Evolutionary conservation across 164 flowering plant species (phyloP).

Genomic region (Akebia trifoliata): DNA sequence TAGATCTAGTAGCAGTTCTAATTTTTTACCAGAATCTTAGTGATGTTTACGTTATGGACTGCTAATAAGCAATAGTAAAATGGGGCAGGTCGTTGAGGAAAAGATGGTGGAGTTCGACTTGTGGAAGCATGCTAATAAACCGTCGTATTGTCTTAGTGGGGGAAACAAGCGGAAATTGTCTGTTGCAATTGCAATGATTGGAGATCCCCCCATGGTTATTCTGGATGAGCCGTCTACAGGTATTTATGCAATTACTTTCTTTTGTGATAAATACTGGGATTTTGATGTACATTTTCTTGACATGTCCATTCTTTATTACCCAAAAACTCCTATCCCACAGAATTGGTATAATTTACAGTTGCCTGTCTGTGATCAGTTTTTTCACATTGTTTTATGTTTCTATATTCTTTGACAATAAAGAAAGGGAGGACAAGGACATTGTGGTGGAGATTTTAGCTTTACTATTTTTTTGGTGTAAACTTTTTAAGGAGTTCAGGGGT

Average conservation of each 20-base stretch:
- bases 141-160: constrained; percentile 88
- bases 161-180: constrained; percentile 96
- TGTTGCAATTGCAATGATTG: constrained; percentile 98
- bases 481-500: no score
- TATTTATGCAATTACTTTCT: constrained; percentile 11
- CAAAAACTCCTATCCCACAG: no score
- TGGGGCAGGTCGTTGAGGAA: constrained; percentile 71
- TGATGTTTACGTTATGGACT: not conserved
- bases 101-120: constrained; percentile 89
- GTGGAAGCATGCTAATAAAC: constrained; percentile 78
- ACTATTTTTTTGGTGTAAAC: no score
- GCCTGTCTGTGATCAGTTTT: no score
- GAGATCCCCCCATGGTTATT: constrained; percentile 94
- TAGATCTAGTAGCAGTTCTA: not conserved
- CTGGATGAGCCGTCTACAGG: constrained; percentile 99
- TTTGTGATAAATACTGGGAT: not conserved
- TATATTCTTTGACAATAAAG: no score
- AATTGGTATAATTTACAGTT: no score
- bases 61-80: constrained; percentile 8
- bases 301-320: no score
- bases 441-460: no score
- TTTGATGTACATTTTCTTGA: no score
- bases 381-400: no score
- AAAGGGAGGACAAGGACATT: no score
- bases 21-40: not conserved